Evolutionary conservation across 2,329 filamentous ascomycete genomes (phyloP).

Genomic region (Dendryphion nanum): DNA sequence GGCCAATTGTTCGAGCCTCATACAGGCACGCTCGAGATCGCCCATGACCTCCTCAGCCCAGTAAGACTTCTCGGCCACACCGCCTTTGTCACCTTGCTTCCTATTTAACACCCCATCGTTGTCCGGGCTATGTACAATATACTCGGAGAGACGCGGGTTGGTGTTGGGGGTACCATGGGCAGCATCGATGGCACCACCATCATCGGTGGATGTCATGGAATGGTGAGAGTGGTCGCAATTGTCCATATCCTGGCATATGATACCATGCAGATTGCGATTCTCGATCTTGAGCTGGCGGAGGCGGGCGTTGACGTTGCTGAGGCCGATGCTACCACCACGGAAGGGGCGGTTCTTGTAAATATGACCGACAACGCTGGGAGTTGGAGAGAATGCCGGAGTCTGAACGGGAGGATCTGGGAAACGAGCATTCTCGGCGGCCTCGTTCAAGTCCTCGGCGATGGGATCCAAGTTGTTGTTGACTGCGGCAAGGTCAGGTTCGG

Average conservation of each 20-base stretch:
- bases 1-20: constrained; percentile 33
- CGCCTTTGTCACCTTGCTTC: too few species aligned
- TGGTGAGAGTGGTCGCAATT: too few species aligned
- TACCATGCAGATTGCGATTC: too few species aligned
- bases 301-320: constrained; percentile 83
- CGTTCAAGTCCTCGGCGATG: constrained; percentile 31
- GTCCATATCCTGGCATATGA: constrained; percentile 10
- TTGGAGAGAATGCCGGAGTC: constrained; percentile 28
- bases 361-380: constrained; percentile 22
- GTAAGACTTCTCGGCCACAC: constrained; percentile 33
- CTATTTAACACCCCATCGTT: neutral
- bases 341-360: too few species aligned
- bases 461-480: constrained; percentile 26
- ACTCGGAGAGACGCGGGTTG: constrained; percentile 13
- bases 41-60: constrained; percentile 35
- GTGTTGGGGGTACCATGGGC: constrained; percentile 23
- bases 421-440: constrained; percentile 26
- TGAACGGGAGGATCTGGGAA: constrained; percentile 32
- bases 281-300: neutral
- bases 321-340: constrained; percentile 45
- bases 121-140: too few species aligned
- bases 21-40: constrained; percentile 17
- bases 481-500: constrained; percentile 22
- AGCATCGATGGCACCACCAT: too few species aligned
- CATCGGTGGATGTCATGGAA: too few species aligned